A percentile compares a stretch with the other conserved stretches of the same genome.
These are phyloP conservation scores for Trebouxia gelatinosa DNA, from an alignment of 163 green algal genomes.

Conservation along the genomic window DNA sequence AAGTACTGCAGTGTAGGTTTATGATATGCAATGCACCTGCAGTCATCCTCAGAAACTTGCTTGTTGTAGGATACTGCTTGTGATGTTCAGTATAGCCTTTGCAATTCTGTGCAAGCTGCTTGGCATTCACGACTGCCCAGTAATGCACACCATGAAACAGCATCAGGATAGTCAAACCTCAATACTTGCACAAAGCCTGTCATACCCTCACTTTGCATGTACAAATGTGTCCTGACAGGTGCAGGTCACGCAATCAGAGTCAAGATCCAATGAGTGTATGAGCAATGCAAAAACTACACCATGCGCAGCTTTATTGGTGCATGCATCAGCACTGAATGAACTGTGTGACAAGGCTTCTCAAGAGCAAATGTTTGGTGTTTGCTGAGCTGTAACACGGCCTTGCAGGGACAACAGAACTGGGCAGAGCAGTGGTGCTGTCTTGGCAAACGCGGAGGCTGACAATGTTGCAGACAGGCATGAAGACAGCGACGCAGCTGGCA, in stretches of 20 bases:
- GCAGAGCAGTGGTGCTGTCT: constrained; percentile 7
- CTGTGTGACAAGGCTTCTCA: too few species aligned
- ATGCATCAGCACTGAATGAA: not conserved
- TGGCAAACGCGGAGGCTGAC: constrained; percentile 9
- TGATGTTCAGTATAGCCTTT: not conserved
- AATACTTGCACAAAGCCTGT: not conserved
- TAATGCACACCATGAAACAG: not conserved
- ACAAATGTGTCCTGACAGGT: too few species aligned
- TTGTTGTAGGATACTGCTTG: not conserved
- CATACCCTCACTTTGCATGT: too few species aligned
- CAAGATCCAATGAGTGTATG: not conserved
- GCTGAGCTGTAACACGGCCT: too few species aligned
- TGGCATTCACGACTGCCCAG: not conserved
- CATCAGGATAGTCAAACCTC: not conserved
- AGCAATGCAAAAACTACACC: not conserved
- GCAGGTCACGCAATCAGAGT: not conserved
- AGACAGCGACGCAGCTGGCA: constrained; percentile 51
- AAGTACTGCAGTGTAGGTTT: not conserved
- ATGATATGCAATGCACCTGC: too few species aligned
- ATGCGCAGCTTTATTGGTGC: not conserved
- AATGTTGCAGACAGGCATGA: constrained; percentile 29
- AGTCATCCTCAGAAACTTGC: not conserved
- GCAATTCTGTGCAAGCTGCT: not conserved
- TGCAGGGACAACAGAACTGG: constrained; percentile 9
- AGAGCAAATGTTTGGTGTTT: too few species aligned